These are phyloP conservation scores for Phoenix roebelenii DNA, from an alignment of 176 grass and related monocot genomes.

Conservation along the genomic window DNA sequence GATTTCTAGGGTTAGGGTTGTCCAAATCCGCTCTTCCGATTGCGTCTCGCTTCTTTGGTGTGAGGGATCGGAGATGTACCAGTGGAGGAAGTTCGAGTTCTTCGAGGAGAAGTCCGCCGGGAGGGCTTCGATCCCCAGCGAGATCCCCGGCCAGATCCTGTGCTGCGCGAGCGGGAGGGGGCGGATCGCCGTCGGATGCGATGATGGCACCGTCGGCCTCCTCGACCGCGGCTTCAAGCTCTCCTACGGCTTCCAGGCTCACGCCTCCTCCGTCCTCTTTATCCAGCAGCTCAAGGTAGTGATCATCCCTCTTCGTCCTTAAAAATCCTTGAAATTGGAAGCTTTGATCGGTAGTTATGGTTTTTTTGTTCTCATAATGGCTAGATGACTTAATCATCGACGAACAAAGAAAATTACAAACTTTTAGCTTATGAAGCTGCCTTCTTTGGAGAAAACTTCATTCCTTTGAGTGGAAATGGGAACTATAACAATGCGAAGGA, in stretches of 20 bases:
- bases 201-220: conserved; percentile 70
- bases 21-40: no score
- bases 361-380: no score
- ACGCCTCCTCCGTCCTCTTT: conserved; percentile 35
- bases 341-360: no score
- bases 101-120: conserved; percentile 68
- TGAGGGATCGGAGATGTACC: conserved; percentile 34
- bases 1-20: no score
- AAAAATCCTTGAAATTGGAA: no score
- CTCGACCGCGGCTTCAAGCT: conserved; percentile 61
- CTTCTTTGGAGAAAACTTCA: no score
- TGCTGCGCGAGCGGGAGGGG: conserved; percentile 74
- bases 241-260: conserved; percentile 52
- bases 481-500: no score
- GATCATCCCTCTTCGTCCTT: neutral
- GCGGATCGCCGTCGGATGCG: conserved; percentile 72
- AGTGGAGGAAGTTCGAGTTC: conserved; percentile 92
- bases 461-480: no score
- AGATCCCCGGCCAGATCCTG: conserved; percentile 49
- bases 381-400: no score
- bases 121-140: conserved; percentile 11
- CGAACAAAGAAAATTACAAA: no score
- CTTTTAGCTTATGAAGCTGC: no score
- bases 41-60: no score
- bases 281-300: conserved; percentile 86